phyloP scores from a whole-genome alignment of 129 eudicot species.

The Tanacetum coccineum region DNA sequence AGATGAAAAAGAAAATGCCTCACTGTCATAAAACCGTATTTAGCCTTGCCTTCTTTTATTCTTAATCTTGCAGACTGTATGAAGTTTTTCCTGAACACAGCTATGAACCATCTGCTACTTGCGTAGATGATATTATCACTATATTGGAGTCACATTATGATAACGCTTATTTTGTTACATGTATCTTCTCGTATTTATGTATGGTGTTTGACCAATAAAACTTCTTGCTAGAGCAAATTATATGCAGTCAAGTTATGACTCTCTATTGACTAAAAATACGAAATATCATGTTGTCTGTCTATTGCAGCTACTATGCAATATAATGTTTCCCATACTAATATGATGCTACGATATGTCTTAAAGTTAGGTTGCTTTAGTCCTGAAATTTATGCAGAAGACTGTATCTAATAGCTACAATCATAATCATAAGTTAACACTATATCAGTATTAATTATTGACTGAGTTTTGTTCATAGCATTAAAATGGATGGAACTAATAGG shows the following conservation, averaged over 20 bases:
- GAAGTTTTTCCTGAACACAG: constrained; percentile 26
- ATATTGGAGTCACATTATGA: constrained; percentile 68
- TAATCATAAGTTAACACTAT: too few species aligned
- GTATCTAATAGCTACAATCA: too few species aligned
- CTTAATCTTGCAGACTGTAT: constrained; percentile 39
- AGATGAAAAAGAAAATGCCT: too few species aligned
- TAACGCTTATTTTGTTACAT: constrained; percentile 84
- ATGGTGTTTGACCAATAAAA: not conserved
- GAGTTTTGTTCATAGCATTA: too few species aligned
- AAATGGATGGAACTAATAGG: too few species aligned
- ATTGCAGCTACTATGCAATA: not conserved
- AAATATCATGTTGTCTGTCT: not conserved
- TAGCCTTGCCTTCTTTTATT: not conserved
- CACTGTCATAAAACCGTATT: too few species aligned
- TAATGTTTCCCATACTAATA: constrained; percentile 5
- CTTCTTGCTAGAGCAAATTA: not conserved
- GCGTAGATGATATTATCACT: constrained; percentile 51
- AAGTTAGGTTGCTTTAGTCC: constrained; percentile 65
- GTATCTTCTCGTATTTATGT: constrained; percentile 33
- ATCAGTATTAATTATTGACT: too few species aligned
- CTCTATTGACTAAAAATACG: not conserved
- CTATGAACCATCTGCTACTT: constrained; percentile 38
- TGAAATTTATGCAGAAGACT: constrained; percentile 71
- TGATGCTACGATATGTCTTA: constrained; percentile 17
- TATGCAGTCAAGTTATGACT: constrained; percentile 3